Conservation (phyloP, 2,329 filamentous ascomycete species). For the Pseudocercospora eumusae region DNA sequence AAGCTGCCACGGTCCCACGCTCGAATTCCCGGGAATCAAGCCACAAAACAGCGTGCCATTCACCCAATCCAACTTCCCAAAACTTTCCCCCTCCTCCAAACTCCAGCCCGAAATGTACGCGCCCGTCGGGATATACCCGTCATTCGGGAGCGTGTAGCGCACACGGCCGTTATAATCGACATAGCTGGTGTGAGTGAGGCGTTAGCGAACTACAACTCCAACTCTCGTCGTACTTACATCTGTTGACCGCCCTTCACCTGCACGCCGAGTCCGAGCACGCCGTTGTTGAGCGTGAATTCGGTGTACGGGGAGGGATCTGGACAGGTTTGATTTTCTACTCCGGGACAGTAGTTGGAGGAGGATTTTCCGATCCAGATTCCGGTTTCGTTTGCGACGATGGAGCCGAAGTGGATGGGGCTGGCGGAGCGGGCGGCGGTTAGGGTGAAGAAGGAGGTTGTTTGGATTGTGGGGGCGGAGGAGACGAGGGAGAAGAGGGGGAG, state of each 20-base stretch:
- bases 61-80: constrained; percentile 27
- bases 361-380: constrained; percentile 37
- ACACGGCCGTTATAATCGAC: constrained; percentile 36
- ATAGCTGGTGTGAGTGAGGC: constrained; percentile 28
- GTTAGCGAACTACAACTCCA: too few species aligned
- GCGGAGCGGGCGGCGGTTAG: constrained; percentile 30
- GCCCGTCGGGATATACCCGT: constrained; percentile 31
- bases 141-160: constrained; percentile 37
- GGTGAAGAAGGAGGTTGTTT: constrained; percentile 29
- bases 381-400: constrained; percentile 32
- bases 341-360: constrained; percentile 38
- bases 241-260: constrained; percentile 37
- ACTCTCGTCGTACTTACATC: too few species aligned
- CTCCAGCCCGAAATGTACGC: constrained; percentile 34
- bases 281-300: constrained; percentile 14
- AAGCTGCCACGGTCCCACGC: constrained; percentile 20
- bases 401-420: constrained; percentile 33
- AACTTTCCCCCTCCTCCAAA: constrained; percentile 16
- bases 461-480: constrained; percentile 23
- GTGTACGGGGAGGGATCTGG: constrained; percentile 22
- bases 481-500: constrained; percentile 15
- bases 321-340: constrained; percentile 16
- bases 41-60: constrained; percentile 12
- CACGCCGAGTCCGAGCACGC: constrained; percentile 29
- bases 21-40: constrained; percentile 13